Base-by-base conservation (phyloP, 495 filamentous ascomycete species). In the Tuber aestivum region DNA sequence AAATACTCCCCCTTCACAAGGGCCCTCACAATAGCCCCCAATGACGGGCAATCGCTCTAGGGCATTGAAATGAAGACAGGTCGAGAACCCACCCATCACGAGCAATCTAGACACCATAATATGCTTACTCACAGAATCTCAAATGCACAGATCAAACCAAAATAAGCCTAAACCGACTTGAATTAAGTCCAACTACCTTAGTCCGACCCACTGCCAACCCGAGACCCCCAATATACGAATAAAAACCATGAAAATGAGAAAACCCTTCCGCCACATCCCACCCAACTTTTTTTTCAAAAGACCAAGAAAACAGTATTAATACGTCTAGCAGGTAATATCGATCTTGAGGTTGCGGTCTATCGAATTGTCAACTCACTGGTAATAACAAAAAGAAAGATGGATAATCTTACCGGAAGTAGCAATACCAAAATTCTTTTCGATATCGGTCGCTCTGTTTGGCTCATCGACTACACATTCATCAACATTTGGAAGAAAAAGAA, bases 381-480 rank as follows among this genome's bases (percentile, higher is more conserved):
- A 14, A 65, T 5, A 7, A 6, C 23, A 6, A 16, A 32, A 6
- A n/a, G 27, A 32, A 65, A 32, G 32, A 61, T 4, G 27, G n/a
- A 65, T 65, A 65, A 32, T 0, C 70, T 48, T 71, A 69, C 75
- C 38, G 23, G 38, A 61, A 20, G 14, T 69, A 0, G 79, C 79
- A 61, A 82, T 50, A 48, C 82, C 82, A 61, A 83, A 83, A 79
- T 76, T 76, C 76, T 72, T 74, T 79, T 83, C 82, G 37, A 83
- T 73, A 32, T n/a, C 70, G 27, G 56, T 65, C 0, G 21, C 41
- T 45, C 76, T 76, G 44, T 79, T 74, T 69, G 82, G 78, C 73
- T 83, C 82, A 56, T 83, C 77, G 71, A 83, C 78, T 75, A 12
- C 41, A 40, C 5, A 20, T n/a, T 35, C 70, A 40, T 75, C 70